Evolutionary conservation across 345 rosid species (phyloP), one percentile per base, ranked within the genome.

Genomic region (Eutrema heterophyllum): DNA sequence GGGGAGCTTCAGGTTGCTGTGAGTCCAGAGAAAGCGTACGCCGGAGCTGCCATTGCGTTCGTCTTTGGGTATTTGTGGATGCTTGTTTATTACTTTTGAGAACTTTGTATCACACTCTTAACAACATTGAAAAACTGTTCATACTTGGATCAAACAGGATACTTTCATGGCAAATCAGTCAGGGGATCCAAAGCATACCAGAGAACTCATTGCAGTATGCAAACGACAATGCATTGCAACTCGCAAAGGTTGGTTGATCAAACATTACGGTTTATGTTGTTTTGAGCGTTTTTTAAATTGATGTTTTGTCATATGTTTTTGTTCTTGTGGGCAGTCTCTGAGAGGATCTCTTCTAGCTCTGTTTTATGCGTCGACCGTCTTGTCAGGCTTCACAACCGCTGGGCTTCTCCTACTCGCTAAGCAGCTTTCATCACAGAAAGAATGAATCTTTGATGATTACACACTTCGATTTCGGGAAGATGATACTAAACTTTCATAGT

Each of bases 1-100:
- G 98, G 98, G 81, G 93, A 89, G 0, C 97, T 91, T 78, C 97
- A 94, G 75, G 87, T 94, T 68, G 93, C 85, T 71, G 73, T 87
- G 69, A 94, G 86, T 59, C 85, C 90, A 6, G 79, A 76, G 72
- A 88, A 85, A 77, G 97, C 97, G 49, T 84, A 86, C 72, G 78
- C 81, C 2, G 98, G 98, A 53, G 93, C 95, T 58, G 83, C 76
- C 8, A 85, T 93, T 45, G 86, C 85, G 54, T 56, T 87, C 67
- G 83, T 79, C 48, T 90, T 85, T 51, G 97, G 96, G 98, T 89
- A 89, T 77, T 60, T 80, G 38, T 57, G 6, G 21, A 43, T 56
- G 40, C 32, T 46, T 68, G 4, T 40, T 56, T 38, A 7, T 32
- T 61, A 10, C 57, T 72, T 46, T 78, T 38, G 11, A 48, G 2